Evolutionary conservation across 2,329 filamentous ascomycete species (phyloP).

Genomic region (Metarhizium rileyi): DNA sequence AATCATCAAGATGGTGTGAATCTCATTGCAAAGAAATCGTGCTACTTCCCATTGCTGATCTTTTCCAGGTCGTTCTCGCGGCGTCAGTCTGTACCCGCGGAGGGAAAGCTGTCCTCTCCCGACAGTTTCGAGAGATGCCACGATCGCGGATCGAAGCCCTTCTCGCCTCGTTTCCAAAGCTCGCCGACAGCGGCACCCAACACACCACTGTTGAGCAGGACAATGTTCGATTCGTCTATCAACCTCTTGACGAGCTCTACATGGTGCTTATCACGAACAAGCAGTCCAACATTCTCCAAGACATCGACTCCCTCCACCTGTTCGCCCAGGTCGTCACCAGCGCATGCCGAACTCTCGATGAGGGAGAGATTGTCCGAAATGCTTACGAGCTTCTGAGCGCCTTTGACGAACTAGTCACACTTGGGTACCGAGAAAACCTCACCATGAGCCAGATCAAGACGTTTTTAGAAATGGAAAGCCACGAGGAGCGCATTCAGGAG

Average conservation of each 20-base stretch:
- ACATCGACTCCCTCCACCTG: slow-evolving; percentile 95
- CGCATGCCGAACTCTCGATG: slow-evolving; percentile 92
- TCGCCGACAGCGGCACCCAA: slow-evolving; percentile 90
- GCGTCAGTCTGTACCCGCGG: slow-evolving; percentile 98
- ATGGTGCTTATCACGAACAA: slow-evolving; percentile 99
- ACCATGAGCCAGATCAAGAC: slow-evolving; percentile 97
- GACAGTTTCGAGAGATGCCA: slow-evolving; percentile 96
- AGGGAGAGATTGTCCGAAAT: slow-evolving; percentile 89
- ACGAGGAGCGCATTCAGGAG: slow-evolving; percentile 97
- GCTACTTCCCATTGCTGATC: slow-evolving; percentile 1
- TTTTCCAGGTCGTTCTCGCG: slow-evolving; percentile 80
- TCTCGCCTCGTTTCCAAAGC: slow-evolving; percentile 93
- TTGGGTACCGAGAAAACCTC: slow-evolving; percentile 93
- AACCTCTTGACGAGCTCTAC: slow-evolving; percentile 97
- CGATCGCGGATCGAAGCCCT: slow-evolving; percentile 93
- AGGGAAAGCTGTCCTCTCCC: slow-evolving; percentile 94
- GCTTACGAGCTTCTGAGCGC: slow-evolving; percentile 93
- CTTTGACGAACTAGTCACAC: slow-evolving; percentile 92
- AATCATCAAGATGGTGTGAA: slow-evolving; percentile 30
- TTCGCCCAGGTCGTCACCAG: slow-evolving; percentile 96
- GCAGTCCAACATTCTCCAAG: slow-evolving; percentile 97
- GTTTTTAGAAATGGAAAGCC: slow-evolving; percentile 98
- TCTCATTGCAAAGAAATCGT: background rate
- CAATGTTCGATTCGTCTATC: slow-evolving; percentile 98
- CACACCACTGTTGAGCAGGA: slow-evolving; percentile 98